Evolutionary conservation across 208 protist species (phyloP), one percentile per base, ranked within the genome.

Genomic region (Acanthamoeba castellanii): DNA sequence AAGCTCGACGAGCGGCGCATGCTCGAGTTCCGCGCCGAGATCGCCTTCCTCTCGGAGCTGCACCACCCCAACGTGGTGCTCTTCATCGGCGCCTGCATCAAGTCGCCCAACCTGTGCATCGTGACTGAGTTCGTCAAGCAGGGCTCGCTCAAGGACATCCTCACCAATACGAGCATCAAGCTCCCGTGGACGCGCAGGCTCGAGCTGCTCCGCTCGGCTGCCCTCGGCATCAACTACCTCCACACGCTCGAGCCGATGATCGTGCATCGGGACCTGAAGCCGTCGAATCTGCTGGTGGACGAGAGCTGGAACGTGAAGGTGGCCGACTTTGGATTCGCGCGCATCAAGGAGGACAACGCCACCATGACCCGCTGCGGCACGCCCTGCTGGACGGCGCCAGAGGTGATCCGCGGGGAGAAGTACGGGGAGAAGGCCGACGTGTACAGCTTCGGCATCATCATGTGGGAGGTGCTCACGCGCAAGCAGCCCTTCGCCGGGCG

Each of bases 51-150:
- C 22, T 66, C 47, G 1, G 52, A 57, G 52, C 55, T 90, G 9
- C 37, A 66, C 45, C 82, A 90, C 27, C 82, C 82, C 22, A 90
- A 90, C 55, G 25, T 90, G 6, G 82, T 90, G 32, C 45, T 90
- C 27, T 66, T 90, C 32, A 34, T 90, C 32, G 82, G 82, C 22
- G 45, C 82, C 11, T 90, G 82, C 82, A 42, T 64, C 52, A 90
- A 34, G 16, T 1, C 6, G 55, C 47, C 47, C 37, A 25, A 90
- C 82, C n/a, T 90, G 82, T 52, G 47, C 82, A 61, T 90, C 22
- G 82, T 90, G 9, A 90, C 32, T 45, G 82, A 90, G 82, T 90
- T 90, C 32, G 52, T 90, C 14, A 34, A 34, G 47, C 27, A 66
- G 82, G 82, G 82, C 82, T 50, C 37, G 47, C 82, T 90, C 32